These are phyloP conservation scores for Gymnopilus junonius DNA, from an alignment of 768 basidiomycete genomes.

Conservation along the genomic window DNA sequence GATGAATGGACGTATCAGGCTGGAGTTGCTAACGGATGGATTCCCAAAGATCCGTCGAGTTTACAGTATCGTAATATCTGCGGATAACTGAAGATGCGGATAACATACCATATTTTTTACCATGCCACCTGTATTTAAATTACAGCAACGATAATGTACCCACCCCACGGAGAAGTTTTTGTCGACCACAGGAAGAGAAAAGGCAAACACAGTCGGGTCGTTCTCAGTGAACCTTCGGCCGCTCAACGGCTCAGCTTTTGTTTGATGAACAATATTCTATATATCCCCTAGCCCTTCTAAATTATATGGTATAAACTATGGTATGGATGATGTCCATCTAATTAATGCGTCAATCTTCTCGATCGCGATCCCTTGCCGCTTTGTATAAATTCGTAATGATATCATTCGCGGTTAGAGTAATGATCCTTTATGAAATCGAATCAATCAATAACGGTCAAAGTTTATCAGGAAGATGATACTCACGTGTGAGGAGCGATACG, in stretches of 20 bases:
- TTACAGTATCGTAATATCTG: conserved; percentile 47
- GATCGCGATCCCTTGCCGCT: conserved; percentile 30
- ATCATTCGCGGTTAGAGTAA: conserved; percentile 90
- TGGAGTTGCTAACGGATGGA: conserved; percentile 83
- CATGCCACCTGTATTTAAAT: not conserved
- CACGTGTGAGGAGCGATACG: conserved; percentile 93
- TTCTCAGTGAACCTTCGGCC: no score
- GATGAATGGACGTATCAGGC: conserved; percentile 92
- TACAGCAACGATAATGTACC: not conserved
- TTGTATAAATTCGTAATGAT: conserved; percentile 74
- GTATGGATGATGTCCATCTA: not conserved
- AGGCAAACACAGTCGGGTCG: no score
- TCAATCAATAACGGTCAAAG: not conserved
- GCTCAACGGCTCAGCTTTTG: no score
- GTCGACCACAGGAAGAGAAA: not conserved
- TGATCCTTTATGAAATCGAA: conserved; percentile 57
- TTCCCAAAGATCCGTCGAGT: conserved; percentile 59
- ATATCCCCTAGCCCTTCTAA: not conserved
- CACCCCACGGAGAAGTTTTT: not conserved
- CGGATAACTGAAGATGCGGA: not conserved
- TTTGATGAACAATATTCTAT: not conserved
- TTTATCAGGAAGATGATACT: conserved; percentile 25
- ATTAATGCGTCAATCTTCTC: conserved; percentile 18
- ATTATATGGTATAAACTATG: not conserved
- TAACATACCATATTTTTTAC: no score